These are phyloP conservation scores for Penicillium sp. DNA, from an alignment of 2,329 filamentous ascomycete species.

Conservation along the genomic window DNA sequence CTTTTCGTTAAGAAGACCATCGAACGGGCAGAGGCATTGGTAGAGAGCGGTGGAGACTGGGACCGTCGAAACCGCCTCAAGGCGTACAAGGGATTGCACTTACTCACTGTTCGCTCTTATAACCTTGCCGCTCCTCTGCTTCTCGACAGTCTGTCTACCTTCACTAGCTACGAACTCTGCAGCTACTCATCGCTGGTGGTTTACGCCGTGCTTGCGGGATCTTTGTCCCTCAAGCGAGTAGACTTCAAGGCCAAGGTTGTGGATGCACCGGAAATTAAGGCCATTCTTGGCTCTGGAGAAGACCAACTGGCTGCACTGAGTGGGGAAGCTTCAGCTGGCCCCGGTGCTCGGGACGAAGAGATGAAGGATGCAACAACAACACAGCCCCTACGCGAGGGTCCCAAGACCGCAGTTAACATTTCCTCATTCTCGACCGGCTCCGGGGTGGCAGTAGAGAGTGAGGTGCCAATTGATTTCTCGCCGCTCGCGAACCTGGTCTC, in stretches of 20 bases:
- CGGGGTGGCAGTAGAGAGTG: slow-evolving; percentile 67
- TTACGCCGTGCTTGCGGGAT: slow-evolving; percentile 92
- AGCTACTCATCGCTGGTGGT: slow-evolving; percentile 92
- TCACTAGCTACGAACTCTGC: slow-evolving; percentile 98
- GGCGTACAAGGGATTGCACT: slow-evolving; percentile 93
- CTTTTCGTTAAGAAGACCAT: slow-evolving; percentile 88
- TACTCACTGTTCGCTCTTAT: slow-evolving; percentile 89
- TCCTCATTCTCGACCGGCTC: slow-evolving; percentile 70
- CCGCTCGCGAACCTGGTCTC: slow-evolving; percentile 82
- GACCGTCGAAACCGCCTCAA: slow-evolving; percentile 96
- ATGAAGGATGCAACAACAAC: slow-evolving; percentile 61
- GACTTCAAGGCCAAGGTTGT: slow-evolving; percentile 99
- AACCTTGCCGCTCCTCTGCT: slow-evolving; percentile 84
- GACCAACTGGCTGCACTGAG: slow-evolving; percentile 81
- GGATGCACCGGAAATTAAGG: slow-evolving; percentile 96
- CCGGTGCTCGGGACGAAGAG: slow-evolving; percentile 70
- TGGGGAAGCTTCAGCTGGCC: slow-evolving; percentile 75
- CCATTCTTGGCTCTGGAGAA: slow-evolving; percentile 84
- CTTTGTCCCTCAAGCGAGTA: slow-evolving; percentile 88
- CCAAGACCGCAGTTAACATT: slow-evolving; percentile 77
- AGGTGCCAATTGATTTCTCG: slow-evolving; percentile 82
- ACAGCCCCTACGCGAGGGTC: slow-evolving; percentile 49
- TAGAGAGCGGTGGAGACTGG: slow-evolving; percentile 96
- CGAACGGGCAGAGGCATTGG: slow-evolving; percentile 80
- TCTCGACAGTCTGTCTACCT: slow-evolving; percentile 94